Conservation (phyloP, 495 filamentous ascomycete species). For the Xylaria telfairii region DNA sequence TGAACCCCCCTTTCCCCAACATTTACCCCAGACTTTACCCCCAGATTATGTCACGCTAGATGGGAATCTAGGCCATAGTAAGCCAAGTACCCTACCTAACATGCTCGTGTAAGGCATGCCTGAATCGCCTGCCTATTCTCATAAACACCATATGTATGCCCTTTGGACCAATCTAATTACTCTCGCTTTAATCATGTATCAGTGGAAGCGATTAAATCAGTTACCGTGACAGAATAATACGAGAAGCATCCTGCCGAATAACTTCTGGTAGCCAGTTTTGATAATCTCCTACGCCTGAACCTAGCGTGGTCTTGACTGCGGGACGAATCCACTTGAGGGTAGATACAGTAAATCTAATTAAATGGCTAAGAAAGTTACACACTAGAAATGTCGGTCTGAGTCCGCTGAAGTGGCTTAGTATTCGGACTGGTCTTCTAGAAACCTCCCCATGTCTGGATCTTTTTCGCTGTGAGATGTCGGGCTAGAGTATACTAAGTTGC, state of each 20-base stretch:
- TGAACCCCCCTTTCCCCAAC: conserved; percentile 21
- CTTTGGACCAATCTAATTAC: no score
- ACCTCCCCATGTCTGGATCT: background rate
- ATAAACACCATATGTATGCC: background rate
- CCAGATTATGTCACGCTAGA: background rate
- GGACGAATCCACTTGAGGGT: no score
- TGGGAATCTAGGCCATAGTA: background rate
- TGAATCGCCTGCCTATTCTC: background rate
- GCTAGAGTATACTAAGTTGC: no score
- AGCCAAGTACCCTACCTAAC: background rate
- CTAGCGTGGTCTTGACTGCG: no score
- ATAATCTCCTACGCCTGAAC: no score
- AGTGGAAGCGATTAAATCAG: background rate
- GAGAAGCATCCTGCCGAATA: background rate
- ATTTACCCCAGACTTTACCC: conserved; percentile 25
- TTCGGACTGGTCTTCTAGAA: background rate
- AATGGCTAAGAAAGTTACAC: no score
- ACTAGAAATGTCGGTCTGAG: no score
- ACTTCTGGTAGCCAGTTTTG: background rate
- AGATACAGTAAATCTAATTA: no score
- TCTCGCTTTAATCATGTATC: background rate
- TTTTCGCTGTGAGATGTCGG: no score
- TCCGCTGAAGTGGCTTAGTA: background rate
- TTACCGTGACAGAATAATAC: background rate
- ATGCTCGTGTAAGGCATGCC: background rate